phyloP scores from a whole-genome alignment of 768 basidiomycete genomes.

The Russula ochroleuca region DNA sequence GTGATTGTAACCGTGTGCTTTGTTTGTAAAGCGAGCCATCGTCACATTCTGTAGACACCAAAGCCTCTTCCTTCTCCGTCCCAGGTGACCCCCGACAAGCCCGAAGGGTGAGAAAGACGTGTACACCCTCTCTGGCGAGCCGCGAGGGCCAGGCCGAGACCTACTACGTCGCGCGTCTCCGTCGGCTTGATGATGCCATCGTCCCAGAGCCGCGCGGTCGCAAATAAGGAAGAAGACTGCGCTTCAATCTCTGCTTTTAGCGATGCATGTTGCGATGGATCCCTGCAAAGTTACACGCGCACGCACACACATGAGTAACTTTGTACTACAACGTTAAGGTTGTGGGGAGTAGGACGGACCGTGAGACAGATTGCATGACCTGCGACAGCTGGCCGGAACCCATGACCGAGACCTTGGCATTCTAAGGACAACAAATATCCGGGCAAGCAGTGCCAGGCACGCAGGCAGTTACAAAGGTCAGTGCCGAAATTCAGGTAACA shows the following conservation, averaged over 20 bases:
- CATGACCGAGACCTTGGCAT: conserved; percentile 94
- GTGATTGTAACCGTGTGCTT: background rate
- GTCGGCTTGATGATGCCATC: conserved; percentile 86
- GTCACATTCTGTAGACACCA: conserved; percentile 86
- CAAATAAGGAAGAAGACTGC: conserved; percentile 84
- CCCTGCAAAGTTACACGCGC: conserved; percentile 43
- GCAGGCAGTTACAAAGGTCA: background rate
- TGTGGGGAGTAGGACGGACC: conserved; percentile 42
- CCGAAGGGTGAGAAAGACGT: background rate
- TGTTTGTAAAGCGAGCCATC: background rate
- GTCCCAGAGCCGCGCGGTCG: conserved; percentile 91
- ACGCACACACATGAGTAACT: background rate
- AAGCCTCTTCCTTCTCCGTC: conserved; percentile 68
- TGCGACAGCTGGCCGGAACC: conserved; percentile 89
- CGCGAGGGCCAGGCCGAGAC: conserved; percentile 81
- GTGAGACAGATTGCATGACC: conserved; percentile 88
- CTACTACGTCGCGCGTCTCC: conserved; percentile 85
- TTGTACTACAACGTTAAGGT: background rate
- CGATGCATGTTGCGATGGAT: conserved; percentile 69
- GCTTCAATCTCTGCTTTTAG: conserved; percentile 80
- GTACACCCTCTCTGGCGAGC: conserved; percentile 40
- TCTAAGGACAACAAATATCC: conserved; percentile 40
- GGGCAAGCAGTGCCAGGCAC: background rate
- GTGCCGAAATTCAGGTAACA: conserved; percentile 13
- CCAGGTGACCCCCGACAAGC: conserved; percentile 45